Conservation (phyloP, 345 rosid species). For the Combretum micranthum region DNA sequence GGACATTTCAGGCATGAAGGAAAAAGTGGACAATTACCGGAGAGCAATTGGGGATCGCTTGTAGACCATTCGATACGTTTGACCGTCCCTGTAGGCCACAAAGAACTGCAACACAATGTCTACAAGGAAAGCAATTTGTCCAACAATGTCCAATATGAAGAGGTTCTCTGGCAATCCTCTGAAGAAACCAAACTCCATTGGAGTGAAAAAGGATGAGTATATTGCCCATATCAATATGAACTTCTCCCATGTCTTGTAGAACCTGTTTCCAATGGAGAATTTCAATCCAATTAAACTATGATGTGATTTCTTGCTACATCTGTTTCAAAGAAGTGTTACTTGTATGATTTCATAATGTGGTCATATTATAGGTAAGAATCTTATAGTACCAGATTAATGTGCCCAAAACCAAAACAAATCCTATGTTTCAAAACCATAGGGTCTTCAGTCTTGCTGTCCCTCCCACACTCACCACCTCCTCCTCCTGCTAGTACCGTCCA, state of each 20-base stretch:
- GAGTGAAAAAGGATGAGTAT: slow-evolving; percentile 82
- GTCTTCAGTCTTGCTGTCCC: no score
- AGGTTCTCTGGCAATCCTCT: slow-evolving; percentile 67
- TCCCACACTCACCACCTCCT: no score
- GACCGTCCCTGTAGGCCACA: slow-evolving; percentile 53
- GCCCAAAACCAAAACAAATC: no score
- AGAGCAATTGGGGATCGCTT: slow-evolving; percentile 48
- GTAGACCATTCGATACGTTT: slow-evolving; percentile 47
- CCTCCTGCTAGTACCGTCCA: no score
- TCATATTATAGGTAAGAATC: no score
- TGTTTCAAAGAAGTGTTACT: no score
- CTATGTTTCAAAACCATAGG: no score
- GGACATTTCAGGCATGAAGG: no score
- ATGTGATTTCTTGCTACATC: no score
- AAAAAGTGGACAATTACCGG: slow-evolving; percentile 28
- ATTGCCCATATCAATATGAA: slow-evolving; percentile 78
- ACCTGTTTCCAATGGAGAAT: slow-evolving; percentile 28
- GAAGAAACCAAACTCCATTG: slow-evolving; percentile 86
- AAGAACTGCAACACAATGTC: slow-evolving; percentile 65
- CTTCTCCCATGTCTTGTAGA: slow-evolving; percentile 55
- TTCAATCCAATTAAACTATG: background rate
- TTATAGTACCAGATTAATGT: no score
- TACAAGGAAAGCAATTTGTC: slow-evolving; percentile 68
- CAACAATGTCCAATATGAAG: slow-evolving; percentile 61
- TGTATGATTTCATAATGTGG: no score